Base-by-base conservation (phyloP, 2,329 filamentous ascomycete species). In the Claviceps arundinis region DNA sequence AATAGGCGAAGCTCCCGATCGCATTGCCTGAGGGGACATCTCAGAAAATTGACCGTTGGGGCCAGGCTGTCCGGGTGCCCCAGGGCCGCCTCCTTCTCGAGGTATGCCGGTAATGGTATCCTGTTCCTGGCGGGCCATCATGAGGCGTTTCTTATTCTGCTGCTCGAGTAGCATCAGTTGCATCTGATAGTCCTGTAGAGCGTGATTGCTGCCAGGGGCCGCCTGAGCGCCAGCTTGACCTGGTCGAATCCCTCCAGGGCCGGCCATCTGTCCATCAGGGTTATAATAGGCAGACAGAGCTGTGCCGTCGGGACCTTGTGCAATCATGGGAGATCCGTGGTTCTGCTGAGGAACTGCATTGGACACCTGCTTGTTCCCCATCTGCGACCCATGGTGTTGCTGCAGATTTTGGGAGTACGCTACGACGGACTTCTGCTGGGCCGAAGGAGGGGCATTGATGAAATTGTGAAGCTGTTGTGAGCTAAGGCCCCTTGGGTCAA, bases 131-230 rank as follows among this genome's bases (percentile, higher is more conserved):
- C 87, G 81, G 40, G 87, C 87, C 85, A 89, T 89, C 74, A 89
- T 82, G 48, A 91, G 74, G 17, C 87, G 76, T 68, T 89, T 90
- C 74, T 90, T 91, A 61, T 91, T 91, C 68, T 91, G 86, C 68
- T 90, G 87, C 68, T 91, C 87, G 16, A 91, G 76, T 48, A 90
- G 70, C 87, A 90, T 91, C 64, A 91, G 70, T 65, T 91, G 87
- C 86, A 90, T 90, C 70, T 91, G 87, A 61, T 91, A 91, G 65
- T 93, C 87, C 67, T 90, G 86, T 46, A 91, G 74, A 22, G 87
- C 87, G 65, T 90, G 86, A 64, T 89, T 91, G 67, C 84, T 85
- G 37, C 67, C 67, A 14, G 66, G 75, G 56, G 68, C 73, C 16
- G 68, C 69, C 57, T 74, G 74, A 37, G 67, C 68, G 53, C 68